phyloP scores from a whole-genome alignment of 2,329 filamentous ascomycete genomes.

The Scleromitrula shiraiana region DNA sequence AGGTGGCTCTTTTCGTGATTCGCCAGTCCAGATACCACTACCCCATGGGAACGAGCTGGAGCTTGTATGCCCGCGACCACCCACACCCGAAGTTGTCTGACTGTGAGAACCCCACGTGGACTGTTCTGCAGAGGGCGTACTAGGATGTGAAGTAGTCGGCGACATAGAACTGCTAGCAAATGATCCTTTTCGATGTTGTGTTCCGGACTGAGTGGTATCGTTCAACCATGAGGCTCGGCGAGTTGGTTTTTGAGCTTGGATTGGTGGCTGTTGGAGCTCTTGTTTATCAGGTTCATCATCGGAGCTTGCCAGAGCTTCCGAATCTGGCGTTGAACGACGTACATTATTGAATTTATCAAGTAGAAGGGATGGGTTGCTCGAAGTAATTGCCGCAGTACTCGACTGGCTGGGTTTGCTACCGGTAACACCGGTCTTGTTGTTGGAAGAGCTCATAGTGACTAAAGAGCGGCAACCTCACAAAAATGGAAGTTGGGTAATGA shows the following conservation, averaged over 20 bases:
- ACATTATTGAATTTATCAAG: slow-evolving; percentile 69
- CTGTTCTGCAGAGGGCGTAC: slow-evolving; percentile 64
- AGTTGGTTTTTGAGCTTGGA: slow-evolving; percentile 51
- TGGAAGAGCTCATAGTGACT: slow-evolving; percentile 20
- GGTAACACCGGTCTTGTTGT: slow-evolving; percentile 15
- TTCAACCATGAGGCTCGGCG: slow-evolving; percentile 81
- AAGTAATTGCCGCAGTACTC: slow-evolving; percentile 39
- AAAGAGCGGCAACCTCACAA: not conserved
- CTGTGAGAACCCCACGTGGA: slow-evolving; percentile 49
- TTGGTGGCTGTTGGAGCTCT: slow-evolving; percentile 40
- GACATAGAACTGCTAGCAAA: slow-evolving; percentile 71
- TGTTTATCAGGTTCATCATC: slow-evolving; percentile 77
- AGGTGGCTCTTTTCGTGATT: slow-evolving; percentile 66
- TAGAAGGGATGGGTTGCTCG: slow-evolving; percentile 55
- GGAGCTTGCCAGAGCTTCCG: slow-evolving; percentile 85
- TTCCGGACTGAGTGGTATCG: slow-evolving; percentile 60
- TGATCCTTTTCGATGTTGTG: slow-evolving; percentile 63
- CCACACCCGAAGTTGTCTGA: slow-evolving; percentile 32
- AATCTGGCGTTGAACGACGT: slow-evolving; percentile 87
- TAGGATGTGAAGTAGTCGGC: slow-evolving; percentile 71
- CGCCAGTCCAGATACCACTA: slow-evolving; percentile 75
- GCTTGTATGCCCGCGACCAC: slow-evolving; percentile 37
- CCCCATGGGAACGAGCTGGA: slow-evolving; percentile 58
- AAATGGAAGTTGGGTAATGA: not conserved
- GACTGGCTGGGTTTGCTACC: slow-evolving; percentile 40